Base-by-base conservation (phyloP, 768 basidiomycete species). In the Hericium rajendrae region DNA sequence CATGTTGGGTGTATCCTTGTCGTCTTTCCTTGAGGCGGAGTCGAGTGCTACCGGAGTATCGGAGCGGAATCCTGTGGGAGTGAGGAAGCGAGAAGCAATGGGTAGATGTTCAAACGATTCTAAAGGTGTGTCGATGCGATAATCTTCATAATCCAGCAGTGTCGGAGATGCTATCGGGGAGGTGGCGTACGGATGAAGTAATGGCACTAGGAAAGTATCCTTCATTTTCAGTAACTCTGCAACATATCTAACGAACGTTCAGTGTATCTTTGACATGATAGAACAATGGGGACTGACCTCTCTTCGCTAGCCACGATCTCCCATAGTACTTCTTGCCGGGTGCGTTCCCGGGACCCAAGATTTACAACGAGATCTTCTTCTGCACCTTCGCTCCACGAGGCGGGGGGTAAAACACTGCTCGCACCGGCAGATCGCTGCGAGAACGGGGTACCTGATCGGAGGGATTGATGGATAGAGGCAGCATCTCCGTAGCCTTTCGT, bases 221-320 rank as follows among this genome's bases (percentile, higher is more conserved):
- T 91, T 93, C 82, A 97, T 86, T 73, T 88, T 91, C 64, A 84
- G 71, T 10, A 97, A 79, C 65, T 97, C 94, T 64, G 81, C 81
- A 38, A 97, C 92, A 67, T 97, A 97, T 83, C 94, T 97, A 68
- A 1, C 53, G 57, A 32, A 55, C 3, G 43, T 59, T 50, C 11
- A 65, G 57, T 15, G 46, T 57, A 60, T 65, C 55, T 67, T 54
- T 40, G 43, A 20, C 49, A 16, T 4, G 43, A 6, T 53, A 55
- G 41, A 51, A 28, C 18, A 55, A 41, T 48, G 32, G 39, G 15
- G 24, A 72, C 81, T 53, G 66, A 91, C 91, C 94, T 84, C 70
- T 97, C 93, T 73, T 97, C 94, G 63, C 91, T 93, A 32, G 89
- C 87, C 51, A 97, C 93, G 62, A 97, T 97, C 74, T 97, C 94